Base-by-base conservation (phyloP, 179 eudicot species). In the Camellia oleifera region DNA sequence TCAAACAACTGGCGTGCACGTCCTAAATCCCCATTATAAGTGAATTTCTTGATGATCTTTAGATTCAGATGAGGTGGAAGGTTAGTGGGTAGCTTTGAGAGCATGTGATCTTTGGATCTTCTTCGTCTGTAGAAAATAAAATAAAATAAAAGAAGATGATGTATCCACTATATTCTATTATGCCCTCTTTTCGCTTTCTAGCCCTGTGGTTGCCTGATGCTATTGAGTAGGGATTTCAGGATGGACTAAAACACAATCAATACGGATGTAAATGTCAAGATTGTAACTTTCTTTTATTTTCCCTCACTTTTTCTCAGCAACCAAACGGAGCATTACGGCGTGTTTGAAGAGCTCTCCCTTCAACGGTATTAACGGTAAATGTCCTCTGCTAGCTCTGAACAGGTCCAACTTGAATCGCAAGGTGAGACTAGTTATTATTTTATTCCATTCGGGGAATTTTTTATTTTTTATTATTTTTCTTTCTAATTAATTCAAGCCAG, bases 1-100 rank as follows among this genome's bases (percentile, higher is more conserved):
- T 91, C 97, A 71, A 91, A 93, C 92, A 90, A 79, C 69, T 89
- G 90, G 86, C 91, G 95, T 66, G 94, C 97, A 80, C 86, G 88
- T 2, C 40, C 48, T 23, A 93, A 83, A 79, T 93, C 88, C 6
- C 94, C 94, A 3, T 88, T 87, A 50, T 85, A 78, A 0, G 72
- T 61, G 26, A 79, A 78, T 0, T 42, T 62, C 60, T 85, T 89
- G 48, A 90, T 87, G 76, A 91, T 73, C 66, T 83, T 89, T 48
- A 89, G 82, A 68, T 78, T 79, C 9, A 89, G 5, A 32, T 88
- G 82, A 42, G 86, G 86, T 2, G 91, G 86, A 53, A 87, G 79
- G 69, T 83, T 86, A 6, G 77, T 81, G 83, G 94, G 90, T 46
- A 90, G 52, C 84, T 78, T 92, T n/a, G 84, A 58, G 62, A 81